Percentiles rank a stretch among this genome's conserved stretches.
Evolutionary conservation across 2,329 filamentous ascomycete genomes (phyloP).

Genomic region (Diaporthe eres): DNA sequence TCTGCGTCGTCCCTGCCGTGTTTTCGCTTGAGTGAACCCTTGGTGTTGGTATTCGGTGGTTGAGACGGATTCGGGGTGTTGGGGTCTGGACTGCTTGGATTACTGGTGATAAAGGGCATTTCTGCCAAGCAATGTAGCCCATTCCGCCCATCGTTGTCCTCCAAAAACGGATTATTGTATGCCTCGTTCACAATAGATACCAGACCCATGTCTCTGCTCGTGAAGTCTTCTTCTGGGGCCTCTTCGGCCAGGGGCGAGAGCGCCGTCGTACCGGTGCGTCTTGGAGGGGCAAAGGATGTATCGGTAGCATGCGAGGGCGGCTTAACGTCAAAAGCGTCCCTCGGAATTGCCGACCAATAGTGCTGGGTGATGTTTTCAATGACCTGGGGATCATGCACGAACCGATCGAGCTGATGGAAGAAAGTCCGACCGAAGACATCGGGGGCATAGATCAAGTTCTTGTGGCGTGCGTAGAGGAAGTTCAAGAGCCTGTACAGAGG

Average conservation of each 20-base stretch:
- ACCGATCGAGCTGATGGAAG: constrained; percentile 59
- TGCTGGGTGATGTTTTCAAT: constrained; percentile 50
- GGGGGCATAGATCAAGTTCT: constrained; percentile 15
- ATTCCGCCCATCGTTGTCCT: constrained; percentile 66
- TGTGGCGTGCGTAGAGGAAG: constrained; percentile 51
- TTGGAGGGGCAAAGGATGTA: constrained; percentile 11
- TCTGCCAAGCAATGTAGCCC: constrained; percentile 71
- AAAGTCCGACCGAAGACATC: constrained; percentile 68
- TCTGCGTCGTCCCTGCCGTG: constrained; percentile 51
- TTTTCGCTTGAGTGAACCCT: constrained; percentile 53
- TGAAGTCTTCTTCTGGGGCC: constrained; percentile 43
- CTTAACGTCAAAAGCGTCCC: constrained; percentile 64
- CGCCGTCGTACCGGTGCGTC: constrained; percentile 39
- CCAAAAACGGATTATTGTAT: constrained; percentile 50
- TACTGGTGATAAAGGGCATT: constrained; percentile 58
- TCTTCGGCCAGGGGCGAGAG: constrained; percentile 43
- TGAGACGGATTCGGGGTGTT: constrained; percentile 46
- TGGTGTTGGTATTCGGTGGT: constrained; percentile 37
- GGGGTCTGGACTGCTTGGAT: constrained; percentile 32
- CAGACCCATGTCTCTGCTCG: constrained; percentile 52
- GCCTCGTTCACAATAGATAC: constrained; percentile 55
- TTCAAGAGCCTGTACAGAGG: constrained; percentile 49
- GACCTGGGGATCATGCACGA: constrained; percentile 46
- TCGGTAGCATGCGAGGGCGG: constrained; percentile 45
- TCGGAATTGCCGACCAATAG: constrained; percentile 47